Conservation (phyloP, 2,329 filamentous ascomycete species). For the Passalora sequoiae region DNA sequence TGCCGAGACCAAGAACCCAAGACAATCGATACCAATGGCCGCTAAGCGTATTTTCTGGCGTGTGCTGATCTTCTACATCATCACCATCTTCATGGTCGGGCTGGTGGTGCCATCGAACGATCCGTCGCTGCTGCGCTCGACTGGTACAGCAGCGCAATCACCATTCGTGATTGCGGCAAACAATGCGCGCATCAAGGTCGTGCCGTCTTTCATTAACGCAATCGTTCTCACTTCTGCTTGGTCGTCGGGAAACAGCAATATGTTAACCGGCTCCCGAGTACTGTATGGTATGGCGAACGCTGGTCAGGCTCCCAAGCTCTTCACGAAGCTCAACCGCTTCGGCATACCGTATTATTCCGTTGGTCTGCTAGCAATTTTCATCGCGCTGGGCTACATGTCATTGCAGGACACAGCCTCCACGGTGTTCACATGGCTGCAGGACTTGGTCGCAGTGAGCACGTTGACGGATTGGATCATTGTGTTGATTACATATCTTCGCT, state of each 20-base stretch:
- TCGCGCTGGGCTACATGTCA: constrained; percentile 20
- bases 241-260: constrained; percentile 51
- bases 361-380: constrained; percentile 13
- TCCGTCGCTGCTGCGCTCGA: constrained; percentile 30
- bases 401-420: constrained; percentile 20
- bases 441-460: constrained; percentile 24
- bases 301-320: constrained; percentile 49
- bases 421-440: constrained; percentile 30
- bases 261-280: constrained; percentile 18
- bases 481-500: constrained; percentile 24
- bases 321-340: constrained; percentile 16
- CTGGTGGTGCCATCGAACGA: constrained; percentile 30
- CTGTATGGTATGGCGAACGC: constrained; percentile 21
- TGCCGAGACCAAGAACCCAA: constrained; percentile 49
- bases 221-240: constrained; percentile 58
- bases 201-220: constrained; percentile 62
- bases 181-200: constrained; percentile 54
- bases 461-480: constrained; percentile 28
- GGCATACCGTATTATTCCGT: constrained; percentile 19
- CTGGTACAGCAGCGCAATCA: constrained; percentile 35
- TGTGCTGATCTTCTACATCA: constrained; percentile 30
- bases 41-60: constrained; percentile 33
- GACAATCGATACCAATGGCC: constrained; percentile 37
- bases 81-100: constrained; percentile 24
- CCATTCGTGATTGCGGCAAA: constrained; percentile 62